Percentiles rank a stretch among this genome's conserved stretches.
Conservation (phyloP, 1,284 basidiomycete genomes). For the Somion occarium region DNA sequence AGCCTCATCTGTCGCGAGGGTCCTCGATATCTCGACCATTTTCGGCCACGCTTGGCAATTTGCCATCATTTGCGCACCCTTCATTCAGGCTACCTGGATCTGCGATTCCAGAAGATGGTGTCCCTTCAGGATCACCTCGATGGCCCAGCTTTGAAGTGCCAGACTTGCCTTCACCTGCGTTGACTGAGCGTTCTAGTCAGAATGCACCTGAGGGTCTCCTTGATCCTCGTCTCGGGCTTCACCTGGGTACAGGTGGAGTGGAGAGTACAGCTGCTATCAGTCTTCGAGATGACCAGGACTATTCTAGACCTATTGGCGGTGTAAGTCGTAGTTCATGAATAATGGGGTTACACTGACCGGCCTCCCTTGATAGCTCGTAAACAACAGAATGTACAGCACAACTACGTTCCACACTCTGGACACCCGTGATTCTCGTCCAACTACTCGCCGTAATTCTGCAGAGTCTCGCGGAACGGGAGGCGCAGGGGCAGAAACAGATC, state of each 20-base stretch:
- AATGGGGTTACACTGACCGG: slow-evolving; percentile 11
- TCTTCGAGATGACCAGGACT: slow-evolving; percentile 39
- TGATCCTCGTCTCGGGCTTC: slow-evolving; percentile 27
- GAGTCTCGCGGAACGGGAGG: not conserved
- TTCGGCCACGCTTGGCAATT: slow-evolving; percentile 14
- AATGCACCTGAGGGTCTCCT: slow-evolving; percentile 33
- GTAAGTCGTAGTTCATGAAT: slow-evolving; percentile 23
- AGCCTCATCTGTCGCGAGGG: not conserved
- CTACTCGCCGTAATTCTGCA: not conserved
- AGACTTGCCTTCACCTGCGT: slow-evolving; percentile 30
- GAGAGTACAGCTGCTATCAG: slow-evolving; percentile 32
- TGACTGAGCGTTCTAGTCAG: slow-evolving; percentile 29
- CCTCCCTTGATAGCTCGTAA: slow-evolving; percentile 26
- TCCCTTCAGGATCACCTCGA: slow-evolving; percentile 7
- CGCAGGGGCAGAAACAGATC: not conserved
- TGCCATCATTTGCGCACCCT: slow-evolving; percentile 8
- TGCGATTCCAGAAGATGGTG: slow-evolving; percentile 7
- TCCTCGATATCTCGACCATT: slow-evolving; percentile 15
- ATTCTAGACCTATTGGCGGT: slow-evolving; percentile 38
- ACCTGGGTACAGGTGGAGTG: slow-evolving; percentile 22
- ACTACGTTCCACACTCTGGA: slow-evolving; percentile 27
- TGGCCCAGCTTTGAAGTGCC: slow-evolving; percentile 19
- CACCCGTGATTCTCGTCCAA: not conserved
- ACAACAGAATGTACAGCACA: slow-evolving; percentile 34
- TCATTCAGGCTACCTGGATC: slow-evolving; percentile 4